Evolutionary conservation across 2,329 filamentous ascomycete genomes (phyloP).

Genomic region (Plectosphaerella cucumerina): DNA sequence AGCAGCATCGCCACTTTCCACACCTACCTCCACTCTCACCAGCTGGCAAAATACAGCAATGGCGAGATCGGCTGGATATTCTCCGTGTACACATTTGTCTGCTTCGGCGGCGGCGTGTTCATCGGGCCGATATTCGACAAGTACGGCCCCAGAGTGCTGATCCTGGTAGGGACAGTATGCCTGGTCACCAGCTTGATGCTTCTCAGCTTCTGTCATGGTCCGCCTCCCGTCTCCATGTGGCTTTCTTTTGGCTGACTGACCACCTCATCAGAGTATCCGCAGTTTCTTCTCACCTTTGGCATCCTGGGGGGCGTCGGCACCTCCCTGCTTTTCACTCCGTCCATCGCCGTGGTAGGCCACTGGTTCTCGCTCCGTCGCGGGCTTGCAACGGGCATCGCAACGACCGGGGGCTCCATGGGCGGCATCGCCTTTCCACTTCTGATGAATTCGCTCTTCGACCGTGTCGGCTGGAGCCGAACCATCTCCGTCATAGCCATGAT

Average conservation of each 20-base stretch:
- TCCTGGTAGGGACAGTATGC: conserved; percentile 38
- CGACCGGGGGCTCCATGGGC: conserved; percentile 29
- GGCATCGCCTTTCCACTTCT: conserved; percentile 35
- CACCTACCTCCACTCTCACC: conserved; percentile 69
- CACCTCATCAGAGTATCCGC: not conserved
- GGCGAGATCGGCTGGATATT: conserved; percentile 85
- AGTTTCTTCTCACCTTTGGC: not conserved
- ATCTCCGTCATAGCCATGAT: conserved; percentile 38
- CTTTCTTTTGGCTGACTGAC: too few species aligned
- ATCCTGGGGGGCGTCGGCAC: not conserved
- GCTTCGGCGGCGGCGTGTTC: conserved; percentile 59
- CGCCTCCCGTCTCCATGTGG: too few species aligned
- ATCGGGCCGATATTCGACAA: not conserved
- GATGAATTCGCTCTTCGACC: conserved; percentile 35
- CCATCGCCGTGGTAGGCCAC: conserved; percentile 30
- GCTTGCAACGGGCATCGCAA: conserved; percentile 26
- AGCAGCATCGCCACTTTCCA: conserved; percentile 79
- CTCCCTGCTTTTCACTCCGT: conserved; percentile 9
- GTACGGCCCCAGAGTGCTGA: not conserved
- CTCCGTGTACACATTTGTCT: conserved; percentile 74
- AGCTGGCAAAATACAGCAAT: conserved; percentile 62
- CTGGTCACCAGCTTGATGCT: conserved; percentile 44
- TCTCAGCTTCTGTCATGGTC: conserved; percentile 47
- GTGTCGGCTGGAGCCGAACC: conserved; percentile 53
- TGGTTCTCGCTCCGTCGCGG: conserved; percentile 32